A percentile compares a stretch with the other conserved stretches of the same genome.
Evolutionary conservation across 1,284 basidiomycete species (phyloP).

Genomic region (Leccinum pallidistipes): DNA sequence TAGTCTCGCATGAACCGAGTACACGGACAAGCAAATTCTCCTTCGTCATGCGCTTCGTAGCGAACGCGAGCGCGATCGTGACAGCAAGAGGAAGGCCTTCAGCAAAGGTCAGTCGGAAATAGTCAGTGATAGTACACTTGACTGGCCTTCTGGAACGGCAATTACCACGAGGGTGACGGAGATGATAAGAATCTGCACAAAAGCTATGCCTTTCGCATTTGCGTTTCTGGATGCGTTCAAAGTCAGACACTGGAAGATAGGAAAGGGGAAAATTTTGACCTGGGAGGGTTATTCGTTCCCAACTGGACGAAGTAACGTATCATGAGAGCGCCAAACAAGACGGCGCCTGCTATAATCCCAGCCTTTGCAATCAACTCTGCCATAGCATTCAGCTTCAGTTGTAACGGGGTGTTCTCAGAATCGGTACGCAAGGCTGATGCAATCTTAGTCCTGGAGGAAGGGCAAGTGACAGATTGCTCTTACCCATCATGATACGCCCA

Average conservation of each 20-base stretch:
- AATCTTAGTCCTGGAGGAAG: slow-evolving; percentile 15
- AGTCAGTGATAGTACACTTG: slow-evolving; percentile 1
- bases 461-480: slow-evolving; percentile 22
- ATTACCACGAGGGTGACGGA: slow-evolving; percentile 95
- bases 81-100: slow-evolving; percentile 92
- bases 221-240: slow-evolving; percentile 51
- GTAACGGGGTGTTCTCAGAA: slow-evolving; percentile 87
- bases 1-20: slow-evolving; percentile 95
- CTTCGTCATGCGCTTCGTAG: slow-evolving; percentile 95
- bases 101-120: slow-evolving; percentile 10
- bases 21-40: slow-evolving; percentile 95
- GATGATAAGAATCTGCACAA: slow-evolving; percentile 94
- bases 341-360: slow-evolving; percentile 79
- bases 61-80: slow-evolving; percentile 94
- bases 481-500: slow-evolving; percentile 95
- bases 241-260: neutral
- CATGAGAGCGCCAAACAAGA: slow-evolving; percentile 86
- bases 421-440: slow-evolving; percentile 73
- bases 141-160: slow-evolving; percentile 89
- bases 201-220: slow-evolving; percentile 86
- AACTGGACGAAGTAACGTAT: slow-evolving; percentile 94
- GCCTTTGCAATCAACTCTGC: slow-evolving; percentile 95
- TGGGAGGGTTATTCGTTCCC: slow-evolving; percentile 52
- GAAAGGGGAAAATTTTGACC: slow-evolving; percentile 34
- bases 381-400: slow-evolving; percentile 89